These are phyloP conservation scores for Alternaria tenuissima DNA, from an alignment of 2,329 filamentous ascomycete genomes.

Conservation along the genomic window DNA sequence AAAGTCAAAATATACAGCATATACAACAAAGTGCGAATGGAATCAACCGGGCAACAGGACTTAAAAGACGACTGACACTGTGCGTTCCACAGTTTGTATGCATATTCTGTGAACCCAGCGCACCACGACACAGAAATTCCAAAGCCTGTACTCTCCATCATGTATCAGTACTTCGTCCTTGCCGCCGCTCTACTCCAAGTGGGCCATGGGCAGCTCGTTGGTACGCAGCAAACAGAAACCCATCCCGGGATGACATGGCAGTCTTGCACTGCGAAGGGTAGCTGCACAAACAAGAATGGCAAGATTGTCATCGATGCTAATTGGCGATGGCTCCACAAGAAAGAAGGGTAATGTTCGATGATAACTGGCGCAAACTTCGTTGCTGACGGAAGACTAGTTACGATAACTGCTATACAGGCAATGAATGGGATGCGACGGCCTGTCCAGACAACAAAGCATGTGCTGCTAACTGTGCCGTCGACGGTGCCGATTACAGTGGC, in stretches of 20 bases:
- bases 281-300: constrained; percentile 46
- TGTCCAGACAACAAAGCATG: constrained; percentile 49
- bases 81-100: background rate
- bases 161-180: constrained; percentile 50
- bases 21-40: background rate
- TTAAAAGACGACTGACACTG: background rate
- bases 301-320: constrained; percentile 55
- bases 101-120: constrained; percentile 2
- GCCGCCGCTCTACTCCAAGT: constrained; percentile 55
- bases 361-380: background rate
- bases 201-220: constrained; percentile 57
- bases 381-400: constrained; percentile 31
- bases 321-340: constrained; percentile 59
- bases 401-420: constrained; percentile 53
- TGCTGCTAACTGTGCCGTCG: constrained; percentile 48
- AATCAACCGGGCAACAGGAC: background rate
- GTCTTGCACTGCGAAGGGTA: constrained; percentile 48
- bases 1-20: background rate
- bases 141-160: constrained; percentile 18
- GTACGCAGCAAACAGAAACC: constrained; percentile 49
- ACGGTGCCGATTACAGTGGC: constrained; percentile 51
- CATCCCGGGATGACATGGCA: constrained; percentile 52
- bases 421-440: constrained; percentile 50
- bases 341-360: constrained; percentile 28
- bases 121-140: constrained; percentile 6